Conservation (phyloP, 305 asterid genomes). For the Petunia hybrid region DNA sequence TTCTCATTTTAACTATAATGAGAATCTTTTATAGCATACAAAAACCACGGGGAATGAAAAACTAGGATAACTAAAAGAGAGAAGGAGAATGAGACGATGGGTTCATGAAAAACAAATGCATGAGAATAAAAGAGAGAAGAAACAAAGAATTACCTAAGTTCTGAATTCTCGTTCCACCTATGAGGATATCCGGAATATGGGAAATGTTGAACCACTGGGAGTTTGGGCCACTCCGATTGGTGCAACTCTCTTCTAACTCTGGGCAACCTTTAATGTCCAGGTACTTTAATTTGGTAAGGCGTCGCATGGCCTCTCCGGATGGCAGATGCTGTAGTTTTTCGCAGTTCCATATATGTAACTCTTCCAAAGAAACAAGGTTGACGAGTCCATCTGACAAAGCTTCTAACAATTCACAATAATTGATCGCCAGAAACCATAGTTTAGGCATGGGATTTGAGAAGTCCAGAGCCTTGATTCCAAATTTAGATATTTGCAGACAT, state of each 20-base stretch:
- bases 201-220: too few relatives aligned
- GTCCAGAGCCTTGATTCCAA: constrained; percentile 33
- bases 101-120: neutral
- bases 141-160: neutral
- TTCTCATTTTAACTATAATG: too few relatives aligned
- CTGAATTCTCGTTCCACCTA: too few relatives aligned
- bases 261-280: neutral
- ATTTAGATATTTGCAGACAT: neutral
- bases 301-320: neutral
- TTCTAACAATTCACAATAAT: neutral
- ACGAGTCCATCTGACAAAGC: neutral
- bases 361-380: neutral
- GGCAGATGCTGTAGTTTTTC: constrained; percentile 11
- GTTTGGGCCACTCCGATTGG: too few relatives aligned
- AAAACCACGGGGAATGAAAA: neutral
- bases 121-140: neutral
- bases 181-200: too few relatives aligned
- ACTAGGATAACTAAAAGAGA: neutral
- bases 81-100: neutral
- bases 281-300: neutral
- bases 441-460: constrained; percentile 33
- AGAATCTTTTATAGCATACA: too few relatives aligned
- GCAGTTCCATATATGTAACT: rapidly evolving
- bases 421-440: neutral
- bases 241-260: neutral